Percentiles rank a stretch among this genome's conserved stretches.
Evolutionary conservation across 1,284 basidiomycete species (phyloP).

Genomic region (Pterulicium gracile): DNA sequence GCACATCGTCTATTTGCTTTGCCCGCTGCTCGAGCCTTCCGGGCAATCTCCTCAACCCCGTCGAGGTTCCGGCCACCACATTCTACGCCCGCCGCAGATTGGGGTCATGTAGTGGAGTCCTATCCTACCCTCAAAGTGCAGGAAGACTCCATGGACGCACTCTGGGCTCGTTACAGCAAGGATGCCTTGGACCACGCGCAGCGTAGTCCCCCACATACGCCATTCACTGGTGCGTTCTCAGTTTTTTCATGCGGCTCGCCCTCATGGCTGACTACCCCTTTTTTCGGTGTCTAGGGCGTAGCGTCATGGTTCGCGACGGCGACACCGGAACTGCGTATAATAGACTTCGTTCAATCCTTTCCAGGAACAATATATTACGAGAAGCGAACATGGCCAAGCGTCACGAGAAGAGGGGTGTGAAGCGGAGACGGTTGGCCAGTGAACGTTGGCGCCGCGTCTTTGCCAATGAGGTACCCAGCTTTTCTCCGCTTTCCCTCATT

Average conservation of each 20-base stretch:
- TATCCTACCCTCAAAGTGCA: conserved; percentile 44
- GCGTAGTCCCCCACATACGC: conserved; percentile 35
- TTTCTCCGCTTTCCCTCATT: conserved; percentile 8
- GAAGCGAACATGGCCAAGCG: conserved; percentile 38
- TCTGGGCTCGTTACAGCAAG: conserved; percentile 15
- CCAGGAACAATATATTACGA: conserved; percentile 23
- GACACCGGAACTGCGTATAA: conserved; percentile 18
- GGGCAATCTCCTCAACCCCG: conserved; percentile 13
- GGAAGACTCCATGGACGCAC: background rate
- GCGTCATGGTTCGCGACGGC: conserved; percentile 26
- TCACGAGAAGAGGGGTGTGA: conserved; percentile 65
- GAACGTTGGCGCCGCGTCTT: conserved; percentile 59
- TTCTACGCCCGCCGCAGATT: conserved; percentile 69
- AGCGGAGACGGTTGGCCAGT: conserved; percentile 51
- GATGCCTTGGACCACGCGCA: conserved; percentile 75
- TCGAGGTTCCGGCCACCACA: conserved; percentile 71
- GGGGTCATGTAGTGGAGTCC: conserved; percentile 67
- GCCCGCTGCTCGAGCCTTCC: background rate
- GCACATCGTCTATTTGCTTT: background rate
- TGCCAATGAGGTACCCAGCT: conserved; percentile 48
- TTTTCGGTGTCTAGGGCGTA: conserved; percentile 30
- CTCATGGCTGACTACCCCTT: background rate
- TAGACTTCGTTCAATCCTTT: background rate
- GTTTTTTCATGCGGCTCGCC: background rate
- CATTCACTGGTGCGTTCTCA: background rate